Conservation (phyloP, 2,329 filamentous ascomycete genomes). For the Huntiella bhutanensis region DNA sequence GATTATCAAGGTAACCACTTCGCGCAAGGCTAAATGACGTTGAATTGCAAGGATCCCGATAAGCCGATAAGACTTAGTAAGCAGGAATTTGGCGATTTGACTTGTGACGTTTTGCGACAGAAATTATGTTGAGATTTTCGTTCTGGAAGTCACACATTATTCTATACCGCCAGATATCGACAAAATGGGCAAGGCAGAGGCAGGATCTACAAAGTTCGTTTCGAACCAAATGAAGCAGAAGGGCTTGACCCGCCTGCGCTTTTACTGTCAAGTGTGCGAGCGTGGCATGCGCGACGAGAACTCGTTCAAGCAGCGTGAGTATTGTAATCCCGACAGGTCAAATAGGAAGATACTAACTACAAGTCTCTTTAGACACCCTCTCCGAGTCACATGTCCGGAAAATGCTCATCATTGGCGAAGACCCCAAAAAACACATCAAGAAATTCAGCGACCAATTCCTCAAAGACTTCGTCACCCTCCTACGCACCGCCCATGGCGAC, state of each 20-base stretch:
- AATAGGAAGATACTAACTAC: background rate
- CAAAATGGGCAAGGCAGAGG: constrained; percentile 81
- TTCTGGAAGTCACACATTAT: background rate
- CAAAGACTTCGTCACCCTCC: constrained; percentile 55
- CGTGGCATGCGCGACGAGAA: constrained; percentile 14
- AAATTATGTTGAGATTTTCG: background rate
- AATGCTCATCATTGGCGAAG: constrained; percentile 72
- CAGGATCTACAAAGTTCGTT: constrained; percentile 77
- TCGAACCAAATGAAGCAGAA: constrained; percentile 80
- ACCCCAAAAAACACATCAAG: constrained; percentile 67
- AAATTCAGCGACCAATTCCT: constrained; percentile 69
- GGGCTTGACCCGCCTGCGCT: constrained; percentile 61
- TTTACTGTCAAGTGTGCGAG: constrained; percentile 77
- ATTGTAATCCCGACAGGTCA: background rate
- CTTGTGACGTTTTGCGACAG: constrained; percentile 2
- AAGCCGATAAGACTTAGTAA: constrained; percentile 10
- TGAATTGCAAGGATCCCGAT: constrained; percentile 2
- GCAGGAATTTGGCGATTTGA: background rate
- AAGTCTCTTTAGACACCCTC: constrained; percentile 56
- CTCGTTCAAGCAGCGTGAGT: constrained; percentile 13
- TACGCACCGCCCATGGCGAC: constrained; percentile 74
- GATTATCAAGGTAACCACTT: too few species aligned
- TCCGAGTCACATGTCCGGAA: constrained; percentile 77
- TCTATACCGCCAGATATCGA: constrained; percentile 11
- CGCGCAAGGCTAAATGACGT: constrained; percentile 6